Evolutionary conservation across 2,329 filamentous ascomycete species (phyloP).

Genomic region (Exophiala aquamarina): DNA sequence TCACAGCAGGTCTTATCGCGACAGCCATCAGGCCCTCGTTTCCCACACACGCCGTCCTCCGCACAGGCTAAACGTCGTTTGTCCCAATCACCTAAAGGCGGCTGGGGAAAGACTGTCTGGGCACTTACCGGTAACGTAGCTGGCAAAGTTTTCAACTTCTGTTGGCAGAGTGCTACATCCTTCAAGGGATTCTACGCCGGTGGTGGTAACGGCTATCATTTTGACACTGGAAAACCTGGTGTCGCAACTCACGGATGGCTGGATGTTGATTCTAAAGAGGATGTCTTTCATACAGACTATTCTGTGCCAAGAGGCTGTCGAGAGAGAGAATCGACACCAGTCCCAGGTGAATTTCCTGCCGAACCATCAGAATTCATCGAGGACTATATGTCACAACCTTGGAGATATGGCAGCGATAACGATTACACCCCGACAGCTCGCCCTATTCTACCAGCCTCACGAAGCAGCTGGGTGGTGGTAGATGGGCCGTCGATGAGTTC

Average conservation of each 20-base stretch:
- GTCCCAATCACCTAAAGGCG: slow-evolving; percentile 16
- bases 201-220: slow-evolving; percentile 69
- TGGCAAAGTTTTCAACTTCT: slow-evolving; percentile 83
- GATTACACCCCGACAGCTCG: slow-evolving; percentile 1
- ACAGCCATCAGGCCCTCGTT: slow-evolving; percentile 18
- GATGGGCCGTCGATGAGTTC: slow-evolving; percentile 26
- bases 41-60: slow-evolving; percentile 16
- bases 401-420: slow-evolving; percentile 38
- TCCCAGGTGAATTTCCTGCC: slow-evolving; percentile 57
- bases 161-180: slow-evolving; percentile 60
- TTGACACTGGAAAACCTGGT: slow-evolving; percentile 39
- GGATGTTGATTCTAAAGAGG: slow-evolving; percentile 31
- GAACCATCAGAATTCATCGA: slow-evolving; percentile 44
- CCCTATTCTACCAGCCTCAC: slow-evolving; percentile 38
- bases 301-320: slow-evolving; percentile 6
- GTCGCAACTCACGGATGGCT: slow-evolving; percentile 33
- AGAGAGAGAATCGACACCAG: slow-evolving; percentile 38
- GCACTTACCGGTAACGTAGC: slow-evolving; percentile 41
- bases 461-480: slow-evolving; percentile 72
- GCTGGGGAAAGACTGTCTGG: slow-evolving; percentile 44
- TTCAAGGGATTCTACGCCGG: slow-evolving; percentile 88
- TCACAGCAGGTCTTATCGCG: slow-evolving; percentile 28
- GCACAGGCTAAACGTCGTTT: slow-evolving; percentile 10
- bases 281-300: slow-evolving; percentile 26
- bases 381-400: slow-evolving; percentile 43